Percentiles rank a stretch among this genome's conserved stretches.
phyloP scores from a whole-genome alignment of 768 basidiomycete genomes.

The Macrolepiota fuliginosa region DNA sequence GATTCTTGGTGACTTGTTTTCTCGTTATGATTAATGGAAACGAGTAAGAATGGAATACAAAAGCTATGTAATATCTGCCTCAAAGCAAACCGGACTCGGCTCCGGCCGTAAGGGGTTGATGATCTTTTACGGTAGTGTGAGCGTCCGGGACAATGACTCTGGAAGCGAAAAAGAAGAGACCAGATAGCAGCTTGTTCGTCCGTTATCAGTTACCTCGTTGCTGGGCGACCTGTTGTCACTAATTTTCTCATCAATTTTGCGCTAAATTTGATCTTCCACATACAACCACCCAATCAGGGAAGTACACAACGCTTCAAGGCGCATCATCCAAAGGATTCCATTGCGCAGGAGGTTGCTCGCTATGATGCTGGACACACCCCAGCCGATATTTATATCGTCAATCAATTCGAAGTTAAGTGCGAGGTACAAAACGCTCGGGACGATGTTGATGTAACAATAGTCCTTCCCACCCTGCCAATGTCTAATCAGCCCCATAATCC shows the following conservation, averaged over 20 bases:
- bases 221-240: no score
- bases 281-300: conserved; percentile 35
- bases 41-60: no score
- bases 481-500: not conserved
- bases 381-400: not conserved
- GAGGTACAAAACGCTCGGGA: not conserved
- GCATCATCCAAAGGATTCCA: not conserved
- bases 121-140: no score
- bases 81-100: not conserved
- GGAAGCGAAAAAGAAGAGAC: no score
- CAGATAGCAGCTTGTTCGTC: no score
- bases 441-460: not conserved
- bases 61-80: no score
- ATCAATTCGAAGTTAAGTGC: not conserved
- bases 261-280: conserved; percentile 33
- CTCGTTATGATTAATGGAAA: no score
- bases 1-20: no score
- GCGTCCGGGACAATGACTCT: no score
- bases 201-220: no score
- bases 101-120: not conserved
- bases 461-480: not conserved
- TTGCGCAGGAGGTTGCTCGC: not conserved
- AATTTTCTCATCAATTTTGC: conserved; percentile 31
- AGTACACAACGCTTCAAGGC: conserved; percentile 26
- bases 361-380: not conserved